Evolutionary conservation across 2,329 filamentous ascomycete genomes (phyloP), one percentile per base, ranked within the genome.

Genomic region (Parastagonospora avenae): DNA sequence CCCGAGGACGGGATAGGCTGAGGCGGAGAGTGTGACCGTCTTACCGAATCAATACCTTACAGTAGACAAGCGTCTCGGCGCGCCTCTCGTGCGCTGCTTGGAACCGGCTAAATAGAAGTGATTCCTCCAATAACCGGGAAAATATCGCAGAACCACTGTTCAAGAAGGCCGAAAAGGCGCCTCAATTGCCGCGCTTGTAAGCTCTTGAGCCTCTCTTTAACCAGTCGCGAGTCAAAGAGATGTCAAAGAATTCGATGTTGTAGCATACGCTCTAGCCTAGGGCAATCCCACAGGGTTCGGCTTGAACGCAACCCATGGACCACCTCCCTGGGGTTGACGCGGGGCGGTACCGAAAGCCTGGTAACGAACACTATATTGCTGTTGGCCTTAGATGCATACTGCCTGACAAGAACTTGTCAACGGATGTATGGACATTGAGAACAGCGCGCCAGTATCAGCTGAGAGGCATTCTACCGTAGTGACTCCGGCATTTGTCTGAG

Each of bases 101-200:
- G 63, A 59, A 48, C 62, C 62, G 63, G 63, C 41, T 66, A 66
- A 64, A 63, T 59, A 49, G 50, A n/a, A 11, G 42, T 41, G 41
- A 47, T 32, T 57, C 50, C 52, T 54, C 63, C 63, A 66, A 63
- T 66, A 27, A 46, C 45, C 47, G 50, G 55, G 45, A 46, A 37
- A 36, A 45, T 35, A 38, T 48, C 49, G 39, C 52, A 54, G 52
- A 63, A 46, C 42, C 37, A 52, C 51, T 38, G 16, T 50, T 48
- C 48, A 46, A 48, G 46, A n/a, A 43, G 37, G 37, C 31, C 49
- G 46, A 54, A 42, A 29, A 31, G 41, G 45, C 35, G 50, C 50
- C 46, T 40, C 33, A 32, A 40, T 48, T 44, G 40, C 48, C 15
- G 37, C 33, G 36, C 45, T 29, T 15, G 40, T 33, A 43, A 11